Base-by-base conservation (phyloP, 176 grass and related monocot genomes). In the Juncus effusus region DNA sequence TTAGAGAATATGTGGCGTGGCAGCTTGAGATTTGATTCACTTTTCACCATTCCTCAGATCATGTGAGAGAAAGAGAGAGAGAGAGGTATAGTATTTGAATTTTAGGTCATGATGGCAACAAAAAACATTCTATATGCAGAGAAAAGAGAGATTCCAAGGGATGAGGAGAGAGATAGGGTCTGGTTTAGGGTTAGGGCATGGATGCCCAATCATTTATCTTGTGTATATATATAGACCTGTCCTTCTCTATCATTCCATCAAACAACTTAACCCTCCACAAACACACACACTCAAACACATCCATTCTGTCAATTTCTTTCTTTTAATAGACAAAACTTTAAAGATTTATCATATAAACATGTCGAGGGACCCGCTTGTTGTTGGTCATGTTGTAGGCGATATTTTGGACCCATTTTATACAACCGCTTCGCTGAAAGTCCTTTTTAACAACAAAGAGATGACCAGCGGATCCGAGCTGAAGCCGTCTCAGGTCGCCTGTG, bases 331-430 rank as follows among this genome's bases (percentile, higher is more conserved):
- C 73, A 52, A 62, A 47, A 61, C 70, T 74, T 8, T 45, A 44
- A 3, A 3, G 57, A n/a, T 62, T 19, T 0, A 42, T 37, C 35
- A 38, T 16, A 62, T 61, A 47, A 87, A 56, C 63, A 90, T 90
- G 91, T 87, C 87, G 13, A 91, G 84, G 81, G 92, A 96, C 81
- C 87, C 92, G 2, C 63, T 96, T 37, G 84, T 91, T 16, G 70
- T 96, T 0, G 87, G 92, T 3, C 82, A 83, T 64, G 85, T 96
- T 16, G 75, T 96, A 5, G 92, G 87, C 16, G 92, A 96, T 69
- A 83, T 96, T 55, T 77, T 96, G 70, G 87, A 96, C 62, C 81
- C 76, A 3, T 96, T 96, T 58, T 15, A 74, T 61, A 70, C 77
- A 4, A 78, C 69, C 0, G 82, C 87, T 2, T 64, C 84, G 16